Evolutionary conservation across 2,329 filamentous ascomycete species (phyloP), one percentile per base, ranked within the genome.

Genomic region (Penicillium paneum): DNA sequence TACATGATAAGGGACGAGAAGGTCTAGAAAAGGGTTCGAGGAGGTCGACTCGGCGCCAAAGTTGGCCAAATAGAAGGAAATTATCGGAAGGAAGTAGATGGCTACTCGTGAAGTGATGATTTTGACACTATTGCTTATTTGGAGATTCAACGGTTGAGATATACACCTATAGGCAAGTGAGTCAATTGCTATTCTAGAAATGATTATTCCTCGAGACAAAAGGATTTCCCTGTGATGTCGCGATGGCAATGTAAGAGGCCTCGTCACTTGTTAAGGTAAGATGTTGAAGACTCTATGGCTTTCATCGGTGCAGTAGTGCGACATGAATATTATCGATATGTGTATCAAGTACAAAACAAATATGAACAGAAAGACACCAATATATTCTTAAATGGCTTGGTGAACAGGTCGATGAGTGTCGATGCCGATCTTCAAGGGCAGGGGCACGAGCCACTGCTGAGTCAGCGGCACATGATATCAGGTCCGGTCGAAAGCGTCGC

Each of bases 401-500:
- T 26, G 15, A 1, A 41, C n/a, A 15, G 15, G 13, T 4, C 15
- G 21, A 40, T 26, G 38, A 40, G 8, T 26, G 26, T 15, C 12
- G 19, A 5, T 35, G 13, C 4, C 24, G 46, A 49, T 49, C 35
- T 36, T 7, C 19, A 5, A 8, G 48, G n/a, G 42, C 50, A 12
- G 11, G 48, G 24, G 42, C 50, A 53, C 50, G 50, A 43, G 52
- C 52, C 52, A 54, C 52, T 10, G 59, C 51, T 65, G 60, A 65
- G 52, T 65, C 60, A 65, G 38, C 62, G 19, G 64, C 63, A 65
- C 63, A 65, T 65, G 63, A 65, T 65, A 65, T 65, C 63, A 65
- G 63, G 60, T 61, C 60, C 44, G 52, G 55, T 54, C 58, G 38
- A 61, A 59, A 62, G 62, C 60, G 58, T 59, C 58, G 52, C 60